Conservation (phyloP, 257 asterid genomes). For the Apocynum venetum region DNA sequence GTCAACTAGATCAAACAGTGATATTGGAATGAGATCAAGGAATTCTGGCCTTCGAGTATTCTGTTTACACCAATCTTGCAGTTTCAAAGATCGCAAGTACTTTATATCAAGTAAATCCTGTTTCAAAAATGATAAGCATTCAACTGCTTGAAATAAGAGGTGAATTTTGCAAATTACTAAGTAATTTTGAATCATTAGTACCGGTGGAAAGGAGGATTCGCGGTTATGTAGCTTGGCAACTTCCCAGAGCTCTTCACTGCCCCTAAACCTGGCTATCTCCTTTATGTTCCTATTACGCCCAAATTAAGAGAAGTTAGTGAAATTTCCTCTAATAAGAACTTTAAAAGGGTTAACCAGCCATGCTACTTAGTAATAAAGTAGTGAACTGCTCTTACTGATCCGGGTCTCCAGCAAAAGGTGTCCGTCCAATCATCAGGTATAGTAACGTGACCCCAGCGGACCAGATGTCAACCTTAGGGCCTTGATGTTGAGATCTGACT, state of each 20-base stretch:
- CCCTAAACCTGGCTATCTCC: conserved; percentile 84
- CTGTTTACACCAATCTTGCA: conserved; percentile 72
- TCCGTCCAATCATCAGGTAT: conserved; percentile 70
- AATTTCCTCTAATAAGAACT: conserved; percentile 1
- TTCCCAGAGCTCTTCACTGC: conserved; percentile 97
- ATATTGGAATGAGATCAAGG: conserved; percentile 46
- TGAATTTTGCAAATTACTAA: too few relatives aligned
- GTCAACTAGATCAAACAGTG: conserved; percentile 73
- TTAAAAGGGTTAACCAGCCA: background rate
- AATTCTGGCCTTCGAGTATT: conserved; percentile 61
- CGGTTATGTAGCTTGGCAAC: conserved; percentile 87
- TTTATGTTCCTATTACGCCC: conserved; percentile 59
- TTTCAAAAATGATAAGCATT: conserved; percentile 10
- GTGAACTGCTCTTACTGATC: conserved; percentile 55
- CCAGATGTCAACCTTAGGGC: conserved; percentile 86
- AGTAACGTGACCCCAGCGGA: conserved; percentile 94
- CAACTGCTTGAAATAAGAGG: background rate
- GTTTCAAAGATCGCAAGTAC: conserved; percentile 44
- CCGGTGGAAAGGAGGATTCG: conserved; percentile 80
- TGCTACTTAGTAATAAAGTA: background rate
- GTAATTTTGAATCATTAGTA: conserved; percentile 15
- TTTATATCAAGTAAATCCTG: conserved; percentile 74
- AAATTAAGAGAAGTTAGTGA: conserved; percentile 3
- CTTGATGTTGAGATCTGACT: conserved; percentile 82
- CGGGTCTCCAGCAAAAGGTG: conserved; percentile 80